phyloP scores from a whole-genome alignment of 2,329 filamentous ascomycete species.

The Colletotrichum falcatum region DNA sequence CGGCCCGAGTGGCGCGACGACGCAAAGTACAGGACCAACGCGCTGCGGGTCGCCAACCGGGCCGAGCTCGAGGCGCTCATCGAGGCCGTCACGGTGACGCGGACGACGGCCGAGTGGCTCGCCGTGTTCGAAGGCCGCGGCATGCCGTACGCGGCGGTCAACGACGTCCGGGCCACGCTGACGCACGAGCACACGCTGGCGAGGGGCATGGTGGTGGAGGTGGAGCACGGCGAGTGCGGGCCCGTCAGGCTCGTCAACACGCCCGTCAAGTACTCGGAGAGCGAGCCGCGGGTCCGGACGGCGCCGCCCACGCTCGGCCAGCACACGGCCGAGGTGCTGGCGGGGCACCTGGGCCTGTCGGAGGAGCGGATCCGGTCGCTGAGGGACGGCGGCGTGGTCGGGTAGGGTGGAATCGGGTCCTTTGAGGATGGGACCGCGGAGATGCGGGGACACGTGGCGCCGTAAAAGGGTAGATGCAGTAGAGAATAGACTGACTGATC shows the following conservation, averaged over 20 bases:
- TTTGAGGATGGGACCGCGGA: no score
- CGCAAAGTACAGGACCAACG: slow-evolving; percentile 70
- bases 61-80: slow-evolving; percentile 82
- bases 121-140: slow-evolving; percentile 88
- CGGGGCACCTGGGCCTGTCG: slow-evolving; percentile 70
- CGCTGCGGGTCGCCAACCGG: slow-evolving; percentile 76
- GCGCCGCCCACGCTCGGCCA: slow-evolving; percentile 88
- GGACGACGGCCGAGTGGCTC: slow-evolving; percentile 90
- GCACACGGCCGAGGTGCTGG: slow-evolving; percentile 84
- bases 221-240: slow-evolving; percentile 86
- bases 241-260: slow-evolving; percentile 92
- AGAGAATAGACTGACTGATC: neutral
- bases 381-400: slow-evolving; percentile 75
- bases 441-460: neutral
- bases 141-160: slow-evolving; percentile 92
- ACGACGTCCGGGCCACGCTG: slow-evolving; percentile 88
- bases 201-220: slow-evolving; percentile 88
- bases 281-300: slow-evolving; percentile 78
- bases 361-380: slow-evolving; percentile 70
- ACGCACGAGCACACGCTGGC: slow-evolving; percentile 87
- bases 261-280: slow-evolving; percentile 92
- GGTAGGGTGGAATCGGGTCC: slow-evolving; percentile 49
- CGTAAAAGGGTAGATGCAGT: neutral
- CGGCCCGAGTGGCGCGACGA: slow-evolving; percentile 71
- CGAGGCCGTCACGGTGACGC: slow-evolving; percentile 77